phyloP scores from a whole-genome alignment of 805 yeast species.

The Jamesozyma jinghongensis region DNA sequence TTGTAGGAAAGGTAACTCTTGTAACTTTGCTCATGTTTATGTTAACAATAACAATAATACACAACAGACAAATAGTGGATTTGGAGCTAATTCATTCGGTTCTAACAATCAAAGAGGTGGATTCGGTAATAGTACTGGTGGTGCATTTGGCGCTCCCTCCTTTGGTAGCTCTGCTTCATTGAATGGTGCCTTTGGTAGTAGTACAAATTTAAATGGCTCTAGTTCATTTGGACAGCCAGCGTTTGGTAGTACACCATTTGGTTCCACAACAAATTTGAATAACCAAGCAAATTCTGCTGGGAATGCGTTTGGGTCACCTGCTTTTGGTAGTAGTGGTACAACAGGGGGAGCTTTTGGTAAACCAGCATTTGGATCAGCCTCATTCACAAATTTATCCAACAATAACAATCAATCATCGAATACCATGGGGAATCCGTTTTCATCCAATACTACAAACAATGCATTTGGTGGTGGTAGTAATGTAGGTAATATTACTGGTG shows the following conservation, averaged over 20 bases:
- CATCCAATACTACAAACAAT: not conserved
- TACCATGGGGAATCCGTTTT: not conserved
- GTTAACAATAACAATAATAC: slow-evolving; percentile 10
- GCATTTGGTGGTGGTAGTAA: not conserved
- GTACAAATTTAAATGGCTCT: slow-evolving; percentile 1
- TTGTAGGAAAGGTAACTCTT: slow-evolving; percentile 37
- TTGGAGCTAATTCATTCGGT: slow-evolving; percentile 5
- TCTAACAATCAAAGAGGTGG: slow-evolving; percentile 7
- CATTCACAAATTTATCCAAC: not conserved
- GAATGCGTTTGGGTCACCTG: not conserved
- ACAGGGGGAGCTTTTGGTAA: slow-evolving; percentile 9
- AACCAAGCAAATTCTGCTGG: not conserved
- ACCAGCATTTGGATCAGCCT: slow-evolving; percentile 10
- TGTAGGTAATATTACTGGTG: not conserved
- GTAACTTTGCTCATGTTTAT: slow-evolving; percentile 37
- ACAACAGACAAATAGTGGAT: slow-evolving; percentile 1
- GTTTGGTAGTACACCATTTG: slow-evolving; percentile 1
- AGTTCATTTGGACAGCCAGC: slow-evolving; percentile 17
- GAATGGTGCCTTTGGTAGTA: slow-evolving; percentile 6
- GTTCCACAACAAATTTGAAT: not conserved
- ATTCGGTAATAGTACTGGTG: slow-evolving; percentile 8
- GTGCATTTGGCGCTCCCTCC: not conserved
- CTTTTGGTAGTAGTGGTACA: not conserved
- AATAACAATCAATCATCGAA: not conserved
- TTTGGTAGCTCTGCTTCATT: not conserved